These are phyloP conservation scores for Chamaecyparis obtusa DNA, from an alignment of 75 land plant genomes.

Conservation along the genomic window DNA sequence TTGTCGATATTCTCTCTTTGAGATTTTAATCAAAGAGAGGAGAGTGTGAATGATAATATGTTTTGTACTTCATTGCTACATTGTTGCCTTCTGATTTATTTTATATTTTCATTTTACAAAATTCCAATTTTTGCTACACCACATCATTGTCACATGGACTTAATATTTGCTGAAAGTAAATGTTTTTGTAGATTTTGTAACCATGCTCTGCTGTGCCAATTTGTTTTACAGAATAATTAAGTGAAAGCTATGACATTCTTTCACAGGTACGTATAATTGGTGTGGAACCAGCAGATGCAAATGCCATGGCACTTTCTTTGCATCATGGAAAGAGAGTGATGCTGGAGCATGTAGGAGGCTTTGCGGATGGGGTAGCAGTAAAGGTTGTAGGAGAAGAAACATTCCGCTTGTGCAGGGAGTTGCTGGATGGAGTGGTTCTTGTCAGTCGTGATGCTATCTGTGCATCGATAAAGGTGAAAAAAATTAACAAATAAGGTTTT, in stretches of 20 bases:
- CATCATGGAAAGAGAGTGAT: slow-evolving; percentile 59
- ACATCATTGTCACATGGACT: background rate
- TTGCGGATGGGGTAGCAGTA: slow-evolving; percentile 82
- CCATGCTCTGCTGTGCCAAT: background rate
- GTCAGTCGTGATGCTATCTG: slow-evolving; percentile 80
- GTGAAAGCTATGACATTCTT: background rate
- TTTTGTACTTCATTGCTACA: background rate
- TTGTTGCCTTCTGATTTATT: background rate
- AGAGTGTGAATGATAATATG: background rate
- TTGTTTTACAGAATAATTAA: too few relatives aligned
- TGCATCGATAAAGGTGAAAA: slow-evolving; percentile 74
- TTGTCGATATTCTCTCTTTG: background rate
- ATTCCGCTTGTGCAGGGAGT: slow-evolving; percentile 56
- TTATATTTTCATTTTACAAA: background rate
- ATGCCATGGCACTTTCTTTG: slow-evolving; percentile 77
- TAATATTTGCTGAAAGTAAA: background rate
- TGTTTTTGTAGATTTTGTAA: background rate
- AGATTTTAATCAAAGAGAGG: background rate
- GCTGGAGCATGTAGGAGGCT: slow-evolving; percentile 66
- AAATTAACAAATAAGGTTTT: background rate
- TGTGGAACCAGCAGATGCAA: slow-evolving; percentile 75
- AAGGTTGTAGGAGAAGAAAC: slow-evolving; percentile 80
- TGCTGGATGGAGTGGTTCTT: slow-evolving; percentile 72
- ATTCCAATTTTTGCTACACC: background rate
- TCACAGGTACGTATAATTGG: slow-evolving; percentile 70